Conservation (phyloP, 768 basidiomycete species). For the Obba rivulosa region DNA sequence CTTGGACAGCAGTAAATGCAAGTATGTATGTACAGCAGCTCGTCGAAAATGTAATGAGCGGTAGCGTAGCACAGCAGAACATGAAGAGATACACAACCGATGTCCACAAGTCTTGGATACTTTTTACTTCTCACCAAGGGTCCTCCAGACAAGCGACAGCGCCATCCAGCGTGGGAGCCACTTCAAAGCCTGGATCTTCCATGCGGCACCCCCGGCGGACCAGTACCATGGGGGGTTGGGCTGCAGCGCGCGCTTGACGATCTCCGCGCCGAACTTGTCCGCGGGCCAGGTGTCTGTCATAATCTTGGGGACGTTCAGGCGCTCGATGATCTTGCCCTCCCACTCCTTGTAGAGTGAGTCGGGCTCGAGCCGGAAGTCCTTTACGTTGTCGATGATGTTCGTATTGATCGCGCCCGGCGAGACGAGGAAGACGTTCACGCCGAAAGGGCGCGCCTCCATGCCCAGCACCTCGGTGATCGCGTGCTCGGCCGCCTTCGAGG, state of each 20-base stretch:
- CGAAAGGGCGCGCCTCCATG: constrained; percentile 73
- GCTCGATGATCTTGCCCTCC: constrained; percentile 45
- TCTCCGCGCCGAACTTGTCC: constrained; percentile 14
- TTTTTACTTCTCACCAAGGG: too few species aligned
- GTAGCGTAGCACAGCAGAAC: too few species aligned
- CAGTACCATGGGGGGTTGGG: constrained; percentile 11
- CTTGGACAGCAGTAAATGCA: too few species aligned
- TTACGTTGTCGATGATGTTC: constrained; percentile 50
- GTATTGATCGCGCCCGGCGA: constrained; percentile 61
- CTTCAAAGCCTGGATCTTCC: not conserved
- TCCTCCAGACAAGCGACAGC: too few species aligned
- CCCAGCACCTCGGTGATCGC: constrained; percentile 57
- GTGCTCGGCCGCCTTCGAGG: constrained; percentile 55
- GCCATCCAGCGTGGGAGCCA: constrained; percentile 9
- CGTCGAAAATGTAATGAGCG: too few species aligned
- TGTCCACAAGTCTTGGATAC: too few species aligned
- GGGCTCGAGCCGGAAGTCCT: constrained; percentile 39
- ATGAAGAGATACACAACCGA: too few species aligned
- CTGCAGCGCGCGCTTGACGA: constrained; percentile 8
- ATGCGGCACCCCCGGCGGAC: constrained; percentile 6
- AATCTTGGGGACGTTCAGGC: constrained; percentile 50
- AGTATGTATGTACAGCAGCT: too few species aligned
- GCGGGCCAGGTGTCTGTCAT: constrained; percentile 12
- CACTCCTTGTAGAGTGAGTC: constrained; percentile 52
- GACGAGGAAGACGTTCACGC: constrained; percentile 65